Evolutionary conservation across 257 asterid genomes (phyloP).

Genomic region (Nyctanthes arbortristis): DNA sequence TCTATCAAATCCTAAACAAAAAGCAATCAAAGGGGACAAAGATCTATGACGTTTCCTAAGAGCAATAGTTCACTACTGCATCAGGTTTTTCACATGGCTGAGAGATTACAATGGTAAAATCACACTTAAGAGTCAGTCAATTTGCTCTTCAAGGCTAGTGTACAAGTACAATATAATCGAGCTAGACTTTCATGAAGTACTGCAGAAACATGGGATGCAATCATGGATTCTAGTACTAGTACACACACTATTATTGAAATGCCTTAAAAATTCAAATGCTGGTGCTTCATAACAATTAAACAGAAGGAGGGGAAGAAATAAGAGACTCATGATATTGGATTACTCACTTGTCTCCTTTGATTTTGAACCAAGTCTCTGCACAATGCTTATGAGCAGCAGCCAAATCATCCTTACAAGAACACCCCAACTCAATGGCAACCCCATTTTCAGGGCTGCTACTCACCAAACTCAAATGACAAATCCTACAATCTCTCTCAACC

Average conservation of each 20-base stretch:
- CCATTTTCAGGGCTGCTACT: conserved; percentile 34
- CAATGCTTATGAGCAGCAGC: conserved; percentile 51
- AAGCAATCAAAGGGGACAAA: neutral
- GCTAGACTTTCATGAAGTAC: neutral
- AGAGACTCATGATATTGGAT: neutral
- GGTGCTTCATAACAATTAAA: neutral
- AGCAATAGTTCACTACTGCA: too few relatives aligned
- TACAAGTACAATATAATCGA: neutral
- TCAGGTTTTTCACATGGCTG: too few relatives aligned
- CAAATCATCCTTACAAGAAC: conserved; percentile 50
- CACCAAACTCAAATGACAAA: conserved; percentile 44
- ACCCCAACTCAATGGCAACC: conserved; percentile 45
- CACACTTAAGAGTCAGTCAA: neutral
- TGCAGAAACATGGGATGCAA: neutral
- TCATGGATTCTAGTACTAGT: neutral
- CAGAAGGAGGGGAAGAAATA: neutral
- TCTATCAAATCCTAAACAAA: neutral
- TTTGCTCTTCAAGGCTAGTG: neutral
- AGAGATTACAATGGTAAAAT: too few relatives aligned
- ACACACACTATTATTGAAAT: neutral
- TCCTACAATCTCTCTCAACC: conserved; percentile 40
- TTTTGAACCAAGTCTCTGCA: conserved; percentile 62
- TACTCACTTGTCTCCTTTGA: conserved; percentile 47
- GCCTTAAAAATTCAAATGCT: neutral
- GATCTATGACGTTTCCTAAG: neutral